Evolutionary conservation across 140 eudicot genomes (phyloP).

Genomic region (Ambrosia hybrid): DNA sequence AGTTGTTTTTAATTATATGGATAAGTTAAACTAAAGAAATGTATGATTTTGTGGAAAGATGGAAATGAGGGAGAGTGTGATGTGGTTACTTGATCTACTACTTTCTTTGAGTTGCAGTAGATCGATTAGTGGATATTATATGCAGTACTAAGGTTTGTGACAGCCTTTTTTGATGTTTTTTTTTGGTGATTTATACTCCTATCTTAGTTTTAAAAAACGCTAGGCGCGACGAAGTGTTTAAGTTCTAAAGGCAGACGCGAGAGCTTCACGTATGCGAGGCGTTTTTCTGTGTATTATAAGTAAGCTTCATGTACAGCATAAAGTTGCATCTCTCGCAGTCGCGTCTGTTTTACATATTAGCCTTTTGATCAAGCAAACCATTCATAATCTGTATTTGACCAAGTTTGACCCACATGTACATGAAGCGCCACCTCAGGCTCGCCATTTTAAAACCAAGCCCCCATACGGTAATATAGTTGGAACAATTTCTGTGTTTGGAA

Average conservation of each 20-base stretch:
- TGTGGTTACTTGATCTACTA: conserved; percentile 6
- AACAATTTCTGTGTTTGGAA: too few species aligned
- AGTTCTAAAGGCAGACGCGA: background rate
- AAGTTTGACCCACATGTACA: too few species aligned
- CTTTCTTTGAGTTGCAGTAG: conserved; percentile 16
- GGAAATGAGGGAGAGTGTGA: background rate
- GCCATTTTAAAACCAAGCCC: too few species aligned
- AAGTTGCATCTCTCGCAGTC: background rate
- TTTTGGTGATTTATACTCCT: too few species aligned
- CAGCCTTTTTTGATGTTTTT: background rate
- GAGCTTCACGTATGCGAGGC: background rate
- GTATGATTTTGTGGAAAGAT: conserved; percentile 18
- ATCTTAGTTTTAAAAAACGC: background rate
- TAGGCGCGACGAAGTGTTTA: background rate
- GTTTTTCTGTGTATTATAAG: background rate
- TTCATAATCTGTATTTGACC: background rate
- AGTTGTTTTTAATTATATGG: background rate
- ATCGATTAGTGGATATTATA: background rate
- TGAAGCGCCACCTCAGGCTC: too few species aligned
- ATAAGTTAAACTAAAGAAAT: conserved; percentile 9
- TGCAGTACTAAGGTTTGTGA: conserved; percentile 20
- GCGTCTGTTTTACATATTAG: background rate
- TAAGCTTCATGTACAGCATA: background rate
- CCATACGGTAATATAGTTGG: too few species aligned
- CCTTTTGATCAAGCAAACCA: background rate